Conservation (phyloP, 257 asterid species). For the Ophiorrhiza pumila region DNA sequence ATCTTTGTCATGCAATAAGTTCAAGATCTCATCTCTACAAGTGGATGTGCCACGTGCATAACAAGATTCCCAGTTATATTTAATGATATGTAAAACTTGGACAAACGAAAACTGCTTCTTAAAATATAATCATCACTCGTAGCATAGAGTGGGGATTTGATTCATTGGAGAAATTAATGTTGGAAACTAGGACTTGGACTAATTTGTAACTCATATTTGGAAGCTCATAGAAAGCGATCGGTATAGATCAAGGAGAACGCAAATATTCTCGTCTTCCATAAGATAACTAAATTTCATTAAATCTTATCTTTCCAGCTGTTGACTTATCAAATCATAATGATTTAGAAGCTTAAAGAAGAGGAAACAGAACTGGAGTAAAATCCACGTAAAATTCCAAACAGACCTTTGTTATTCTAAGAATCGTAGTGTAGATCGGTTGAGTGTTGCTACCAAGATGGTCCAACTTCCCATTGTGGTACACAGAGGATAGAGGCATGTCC, state of each 20-base stretch:
- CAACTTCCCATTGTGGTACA: constrained; percentile 52
- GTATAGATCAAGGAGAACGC: not conserved
- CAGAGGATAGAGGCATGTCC: constrained; percentile 63
- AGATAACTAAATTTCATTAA: not conserved
- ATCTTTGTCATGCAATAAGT: not conserved
- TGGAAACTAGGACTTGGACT: not conserved
- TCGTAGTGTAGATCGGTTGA: constrained; percentile 45
- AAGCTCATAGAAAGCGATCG: not conserved
- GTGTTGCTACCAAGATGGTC: constrained; percentile 34
- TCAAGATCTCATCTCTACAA: not conserved
- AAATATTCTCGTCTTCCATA: not conserved
- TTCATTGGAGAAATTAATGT: not conserved
- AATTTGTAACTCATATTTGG: not conserved
- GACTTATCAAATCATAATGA: not conserved
- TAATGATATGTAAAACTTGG: not conserved
- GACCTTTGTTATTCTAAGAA: constrained; percentile 73
- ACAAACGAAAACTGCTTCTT: not conserved
- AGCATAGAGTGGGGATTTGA: not conserved
- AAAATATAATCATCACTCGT: not conserved
- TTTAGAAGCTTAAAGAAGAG: not conserved
- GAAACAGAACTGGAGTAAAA: not conserved
- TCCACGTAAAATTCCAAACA: constrained; percentile 9
- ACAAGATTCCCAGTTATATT: not conserved
- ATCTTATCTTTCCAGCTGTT: not conserved
- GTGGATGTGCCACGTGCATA: not conserved